These are phyloP conservation scores for Xanthoconium purpureum DNA, from an alignment of 768 basidiomycete species.

Conservation along the genomic window DNA sequence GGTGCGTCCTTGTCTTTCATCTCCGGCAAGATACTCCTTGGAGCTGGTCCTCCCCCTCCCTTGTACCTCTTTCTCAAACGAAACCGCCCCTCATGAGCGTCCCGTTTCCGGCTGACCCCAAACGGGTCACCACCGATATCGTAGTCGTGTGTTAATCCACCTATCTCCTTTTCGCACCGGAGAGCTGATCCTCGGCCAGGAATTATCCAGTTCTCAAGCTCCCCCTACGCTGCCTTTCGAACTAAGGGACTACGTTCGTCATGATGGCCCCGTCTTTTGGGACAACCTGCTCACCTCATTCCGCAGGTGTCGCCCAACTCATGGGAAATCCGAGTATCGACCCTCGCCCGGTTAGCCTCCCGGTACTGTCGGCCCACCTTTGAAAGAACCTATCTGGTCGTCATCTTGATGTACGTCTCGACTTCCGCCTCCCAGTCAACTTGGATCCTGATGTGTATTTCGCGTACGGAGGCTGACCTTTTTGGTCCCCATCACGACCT, in stretches of 20 bases:
- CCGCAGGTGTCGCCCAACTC: slow-evolving; percentile 40
- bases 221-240: slow-evolving; percentile 36
- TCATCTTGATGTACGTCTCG: slow-evolving; percentile 39
- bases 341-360: slow-evolving; percentile 35
- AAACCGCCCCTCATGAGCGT: slow-evolving; percentile 7
- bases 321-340: slow-evolving; percentile 43
- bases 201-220: slow-evolving; percentile 32
- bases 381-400: slow-evolving; percentile 42
- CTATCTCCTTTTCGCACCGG: not conserved
- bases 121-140: slow-evolving; percentile 19
- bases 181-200: slow-evolving; percentile 18
- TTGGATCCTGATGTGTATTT: not conserved
- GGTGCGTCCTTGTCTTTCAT: not conserved
- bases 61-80: not conserved
- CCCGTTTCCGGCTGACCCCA: slow-evolving; percentile 12
- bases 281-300: not conserved
- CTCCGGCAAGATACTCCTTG: not conserved
- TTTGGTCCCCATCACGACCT: slow-evolving; percentile 39
- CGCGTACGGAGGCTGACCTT: slow-evolving; percentile 34
- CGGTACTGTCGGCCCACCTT: slow-evolving; percentile 43
- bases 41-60: slow-evolving; percentile 21
- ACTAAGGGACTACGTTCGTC: slow-evolving; percentile 36
- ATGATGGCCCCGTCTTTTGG: not conserved
- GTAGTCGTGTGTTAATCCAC: slow-evolving; percentile 20
- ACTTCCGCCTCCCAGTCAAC: not conserved